A percentile compares a stretch with the other conserved stretches of the same genome.
These are phyloP conservation scores for Linnemannia exigua DNA, from an alignment of 192 early-diverging fungal genomes.

Conservation along the genomic window DNA sequence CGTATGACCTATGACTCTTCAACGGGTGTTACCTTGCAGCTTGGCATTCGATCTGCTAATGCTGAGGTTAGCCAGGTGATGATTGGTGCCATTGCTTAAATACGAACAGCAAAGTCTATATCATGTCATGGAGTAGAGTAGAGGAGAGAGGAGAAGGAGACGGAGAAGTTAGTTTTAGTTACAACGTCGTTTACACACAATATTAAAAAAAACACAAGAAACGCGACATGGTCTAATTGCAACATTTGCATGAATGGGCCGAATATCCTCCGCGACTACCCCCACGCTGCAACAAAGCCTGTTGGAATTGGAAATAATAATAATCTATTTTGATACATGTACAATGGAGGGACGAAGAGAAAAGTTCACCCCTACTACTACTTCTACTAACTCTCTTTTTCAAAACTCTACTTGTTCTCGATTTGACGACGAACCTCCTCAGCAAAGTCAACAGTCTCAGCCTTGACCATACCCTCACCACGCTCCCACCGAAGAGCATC, in stretches of 20 bases:
- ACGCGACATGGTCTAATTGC: too few relatives aligned
- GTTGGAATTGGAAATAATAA: not conserved
- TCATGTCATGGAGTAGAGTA: not conserved
- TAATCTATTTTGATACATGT: not conserved
- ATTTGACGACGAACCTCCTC: constrained; percentile 76
- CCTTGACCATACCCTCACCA: constrained; percentile 90
- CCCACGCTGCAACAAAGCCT: too few relatives aligned
- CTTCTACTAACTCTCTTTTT: not conserved
- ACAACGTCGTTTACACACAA: too few relatives aligned
- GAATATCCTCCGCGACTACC: too few relatives aligned
- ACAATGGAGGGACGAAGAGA: not conserved
- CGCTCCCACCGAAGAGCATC: constrained; percentile 85
- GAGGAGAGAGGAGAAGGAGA: not conserved
- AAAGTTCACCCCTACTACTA: not conserved
- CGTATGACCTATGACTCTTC: constrained; percentile 90
- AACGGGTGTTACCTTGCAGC: constrained; percentile 92
- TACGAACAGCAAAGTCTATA: not conserved
- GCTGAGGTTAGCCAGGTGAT: constrained; percentile 78
- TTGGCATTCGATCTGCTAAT: constrained; percentile 84
- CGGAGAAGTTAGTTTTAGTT: too few relatives aligned
- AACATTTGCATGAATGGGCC: too few relatives aligned
- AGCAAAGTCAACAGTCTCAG: constrained; percentile 78
- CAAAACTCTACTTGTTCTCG: constrained; percentile 30
- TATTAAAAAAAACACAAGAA: too few relatives aligned
- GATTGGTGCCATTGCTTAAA: constrained; percentile 83